Base-by-base conservation (phyloP, 345 rosid species). In the Gynandropsis gynandra region DNA sequence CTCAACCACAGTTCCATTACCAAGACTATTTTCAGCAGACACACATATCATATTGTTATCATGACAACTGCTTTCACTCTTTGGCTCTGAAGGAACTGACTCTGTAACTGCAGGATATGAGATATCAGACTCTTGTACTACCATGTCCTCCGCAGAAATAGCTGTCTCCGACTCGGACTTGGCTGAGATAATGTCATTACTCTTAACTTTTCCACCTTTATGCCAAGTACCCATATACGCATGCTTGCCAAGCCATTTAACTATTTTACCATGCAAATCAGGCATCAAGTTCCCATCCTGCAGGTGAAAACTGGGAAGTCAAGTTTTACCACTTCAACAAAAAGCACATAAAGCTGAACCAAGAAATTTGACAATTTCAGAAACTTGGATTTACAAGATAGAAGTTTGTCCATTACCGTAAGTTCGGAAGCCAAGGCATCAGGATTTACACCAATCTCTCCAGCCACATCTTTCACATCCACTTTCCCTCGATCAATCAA, bases 401-500 rank as follows among this genome's bases (percentile, higher is more conserved):
- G 29, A 33, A 49, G 41, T 40, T 52, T 54, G 42, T 27, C 37
- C 49, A 59, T 75, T 82, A 92, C 97, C 66, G 60, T 66, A 68
- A 92, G 87, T 64, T 68, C 63, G 50, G 85, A 66, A 52, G 46
- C 69, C 62, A 92, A 69, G 42, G 73, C 69, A 69, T 80, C 85
- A 31, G 82, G 71, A 16, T 81, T 79, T 56, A 76, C 58, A 60
- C 89, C 98, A 62, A 87, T 66, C 59, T 82, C 96, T 35, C 59
- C 70, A 21, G 96, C 95, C 52, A 84, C 77, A 59, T 80, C 92
- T 72, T 80, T 85, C 50, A 72, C 68, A 62, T 63, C 74, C 61
- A 87, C 95, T 73, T 82, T 87, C 53, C 96, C 98, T 38, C 73
- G 71, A 62, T 84, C 83, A 50, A 92, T 80, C 63, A 92, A 69